Evolutionary conservation across 768 basidiomycete species (phyloP).

Genomic region (Lentinula raphanica): DNA sequence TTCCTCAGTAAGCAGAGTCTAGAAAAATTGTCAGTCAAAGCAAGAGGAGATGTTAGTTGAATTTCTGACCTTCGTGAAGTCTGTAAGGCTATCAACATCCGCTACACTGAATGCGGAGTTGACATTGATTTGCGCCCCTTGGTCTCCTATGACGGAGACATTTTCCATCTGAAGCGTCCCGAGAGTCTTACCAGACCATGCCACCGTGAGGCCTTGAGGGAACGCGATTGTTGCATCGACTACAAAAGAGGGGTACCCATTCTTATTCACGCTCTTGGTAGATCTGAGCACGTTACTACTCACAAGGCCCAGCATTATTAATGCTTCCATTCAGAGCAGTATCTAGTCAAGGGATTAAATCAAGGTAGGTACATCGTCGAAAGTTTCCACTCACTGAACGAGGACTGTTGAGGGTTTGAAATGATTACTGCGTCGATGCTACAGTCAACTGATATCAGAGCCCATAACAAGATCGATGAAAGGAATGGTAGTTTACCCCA

Average conservation of each 20-base stretch:
- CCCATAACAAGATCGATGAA: background rate
- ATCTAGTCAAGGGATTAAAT: conserved; percentile 27
- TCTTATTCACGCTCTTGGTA: background rate
- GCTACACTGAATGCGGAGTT: conserved; percentile 54
- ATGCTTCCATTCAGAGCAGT: conserved; percentile 57
- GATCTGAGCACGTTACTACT: conserved; percentile 18
- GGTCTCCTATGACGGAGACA: conserved; percentile 53
- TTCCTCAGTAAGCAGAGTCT: conserved; percentile 56
- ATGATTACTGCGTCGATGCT: conserved; percentile 62
- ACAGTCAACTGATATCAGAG: background rate
- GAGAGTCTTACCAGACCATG: conserved; percentile 52
- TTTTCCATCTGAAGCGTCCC: conserved; percentile 59
- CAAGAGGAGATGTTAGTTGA: background rate
- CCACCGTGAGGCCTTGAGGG: conserved; percentile 52
- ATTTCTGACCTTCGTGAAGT: conserved; percentile 53
- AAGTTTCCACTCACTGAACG: conserved; percentile 42
- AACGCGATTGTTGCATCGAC: conserved; percentile 70
- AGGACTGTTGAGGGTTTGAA: conserved; percentile 46
- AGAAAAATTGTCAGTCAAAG: background rate
- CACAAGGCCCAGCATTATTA: conserved; percentile 69
- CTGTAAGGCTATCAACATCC: conserved; percentile 50
- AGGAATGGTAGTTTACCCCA: conserved; percentile 47
- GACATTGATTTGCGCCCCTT: conserved; percentile 54
- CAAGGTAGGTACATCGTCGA: background rate
- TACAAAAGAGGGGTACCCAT: conserved; percentile 17